phyloP scores from a whole-genome alignment of 2,329 filamentous ascomycete species.

The Verticillium longisporum region DNA sequence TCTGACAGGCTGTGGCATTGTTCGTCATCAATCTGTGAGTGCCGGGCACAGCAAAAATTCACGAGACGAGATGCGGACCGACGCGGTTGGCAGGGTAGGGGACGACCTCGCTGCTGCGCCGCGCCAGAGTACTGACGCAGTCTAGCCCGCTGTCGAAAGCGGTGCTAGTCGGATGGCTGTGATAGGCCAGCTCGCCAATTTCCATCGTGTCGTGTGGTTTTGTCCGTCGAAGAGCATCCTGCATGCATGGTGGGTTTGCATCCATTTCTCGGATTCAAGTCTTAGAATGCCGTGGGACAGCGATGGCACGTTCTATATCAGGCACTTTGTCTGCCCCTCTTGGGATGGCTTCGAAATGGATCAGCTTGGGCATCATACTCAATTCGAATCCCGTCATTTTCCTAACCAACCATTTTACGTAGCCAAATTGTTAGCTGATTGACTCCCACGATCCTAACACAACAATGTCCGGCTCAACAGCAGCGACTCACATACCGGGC shows the following conservation, averaged over 20 bases:
- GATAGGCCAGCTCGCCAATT: not conserved
- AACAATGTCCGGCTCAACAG: not conserved
- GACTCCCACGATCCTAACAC: too few species aligned
- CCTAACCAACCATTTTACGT: not conserved
- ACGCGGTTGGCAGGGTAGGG: not conserved
- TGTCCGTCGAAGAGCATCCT: too few species aligned
- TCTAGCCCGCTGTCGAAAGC: not conserved
- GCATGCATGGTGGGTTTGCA: not conserved
- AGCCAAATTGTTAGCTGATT: not conserved
- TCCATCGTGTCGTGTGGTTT: not conserved
- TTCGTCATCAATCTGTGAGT: too few species aligned
- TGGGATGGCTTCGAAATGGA: not conserved
- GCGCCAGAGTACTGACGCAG: not conserved
- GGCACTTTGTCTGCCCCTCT: not conserved
- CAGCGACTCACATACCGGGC: not conserved
- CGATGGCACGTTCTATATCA: not conserved
- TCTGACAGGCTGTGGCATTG: too few species aligned
- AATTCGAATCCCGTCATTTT: not conserved
- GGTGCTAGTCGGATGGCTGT: not conserved
- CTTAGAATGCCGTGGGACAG: not conserved
- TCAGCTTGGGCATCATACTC: too few species aligned
- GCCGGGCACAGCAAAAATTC: not conserved
- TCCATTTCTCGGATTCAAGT: not conserved
- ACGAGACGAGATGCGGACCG: not conserved
- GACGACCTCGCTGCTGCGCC: not conserved